phyloP scores from a whole-genome alignment of 768 basidiomycete genomes.

The Suillus fuscotomentosus region DNA sequence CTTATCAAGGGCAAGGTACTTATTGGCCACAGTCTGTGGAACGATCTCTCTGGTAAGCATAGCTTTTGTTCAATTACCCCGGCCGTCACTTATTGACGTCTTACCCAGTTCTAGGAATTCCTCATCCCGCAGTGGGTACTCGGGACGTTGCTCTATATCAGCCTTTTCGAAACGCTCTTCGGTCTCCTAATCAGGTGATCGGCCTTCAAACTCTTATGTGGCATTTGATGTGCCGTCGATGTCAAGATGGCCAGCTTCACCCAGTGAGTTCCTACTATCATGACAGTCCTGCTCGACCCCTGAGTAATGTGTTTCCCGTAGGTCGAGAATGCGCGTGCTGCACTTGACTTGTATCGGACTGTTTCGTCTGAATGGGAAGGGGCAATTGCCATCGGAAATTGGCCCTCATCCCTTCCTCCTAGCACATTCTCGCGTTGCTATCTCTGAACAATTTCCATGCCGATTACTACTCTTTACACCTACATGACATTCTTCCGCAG shows the following conservation, averaged over 20 bases:
- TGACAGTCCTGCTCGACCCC: conserved; percentile 13
- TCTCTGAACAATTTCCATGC: conserved; percentile 33
- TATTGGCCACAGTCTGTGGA: conserved; percentile 79
- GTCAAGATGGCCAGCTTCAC: conserved; percentile 69
- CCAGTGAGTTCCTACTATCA: conserved; percentile 50
- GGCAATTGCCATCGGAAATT: conserved; percentile 56
- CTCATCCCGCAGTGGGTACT: conserved; percentile 74
- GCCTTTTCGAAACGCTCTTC: conserved; percentile 74
- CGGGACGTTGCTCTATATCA: conserved; percentile 80
- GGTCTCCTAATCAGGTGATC: conserved; percentile 61
- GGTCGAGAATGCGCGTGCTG: conserved; percentile 75
- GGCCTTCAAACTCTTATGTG: conserved; percentile 80
- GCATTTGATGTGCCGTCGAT: conserved; percentile 78
- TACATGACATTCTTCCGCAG: conserved; percentile 3
- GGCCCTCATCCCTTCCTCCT: conserved; percentile 77
- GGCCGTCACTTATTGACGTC: conserved; percentile 11
- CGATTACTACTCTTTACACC: background rate
- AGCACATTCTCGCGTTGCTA: conserved; percentile 82
- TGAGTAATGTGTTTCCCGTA: conserved; percentile 26
- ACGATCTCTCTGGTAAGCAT: conserved; percentile 68
- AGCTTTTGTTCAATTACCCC: conserved; percentile 7
- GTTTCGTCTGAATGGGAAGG: conserved; percentile 66
- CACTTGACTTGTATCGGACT: conserved; percentile 52
- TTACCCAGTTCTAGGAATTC: conserved; percentile 68
- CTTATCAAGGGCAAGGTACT: conserved; percentile 69